Evolutionary conservation across 192 early-diverging fungal species (phyloP).

Genomic region (Coemansia sp.): DNA sequence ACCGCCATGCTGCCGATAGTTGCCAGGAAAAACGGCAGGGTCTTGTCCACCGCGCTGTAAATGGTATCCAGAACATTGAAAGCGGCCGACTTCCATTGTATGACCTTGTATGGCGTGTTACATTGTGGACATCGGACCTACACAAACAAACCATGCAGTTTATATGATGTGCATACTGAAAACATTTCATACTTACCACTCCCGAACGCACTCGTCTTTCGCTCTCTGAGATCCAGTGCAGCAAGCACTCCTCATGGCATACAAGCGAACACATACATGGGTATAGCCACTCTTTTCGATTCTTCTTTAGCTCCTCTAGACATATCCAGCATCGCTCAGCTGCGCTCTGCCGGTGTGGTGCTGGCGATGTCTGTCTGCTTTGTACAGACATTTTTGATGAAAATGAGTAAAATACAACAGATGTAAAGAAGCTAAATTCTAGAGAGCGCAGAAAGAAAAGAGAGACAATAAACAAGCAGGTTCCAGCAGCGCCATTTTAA

Average conservation of each 20-base stretch:
- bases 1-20: conserved; percentile 62
- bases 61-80: conserved; percentile 55
- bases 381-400: neutral
- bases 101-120: conserved; percentile 59
- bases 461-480: neutral
- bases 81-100: conserved; percentile 55
- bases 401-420: neutral
- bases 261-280: conserved; percentile 74
- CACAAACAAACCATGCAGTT: conserved; percentile 4
- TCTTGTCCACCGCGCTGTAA: conserved; percentile 57
- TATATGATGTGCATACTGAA: neutral
- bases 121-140: conserved; percentile 74
- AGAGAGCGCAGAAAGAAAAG: neutral
- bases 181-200: conserved; percentile 25
- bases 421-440: neutral
- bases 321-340: conserved; percentile 72
- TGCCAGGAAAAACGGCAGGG: conserved; percentile 62
- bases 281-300: conserved; percentile 62
- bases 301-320: conserved; percentile 64
- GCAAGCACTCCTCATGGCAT: conserved; percentile 74
- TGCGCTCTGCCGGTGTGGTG: neutral
- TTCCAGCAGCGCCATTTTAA: too few species aligned
- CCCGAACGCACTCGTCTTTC: conserved; percentile 46
- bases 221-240: conserved; percentile 73
- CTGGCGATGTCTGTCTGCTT: neutral